phyloP scores from a whole-genome alignment of 1,284 basidiomycete species.

The Pseudozyma tsukubaensis region DNA sequence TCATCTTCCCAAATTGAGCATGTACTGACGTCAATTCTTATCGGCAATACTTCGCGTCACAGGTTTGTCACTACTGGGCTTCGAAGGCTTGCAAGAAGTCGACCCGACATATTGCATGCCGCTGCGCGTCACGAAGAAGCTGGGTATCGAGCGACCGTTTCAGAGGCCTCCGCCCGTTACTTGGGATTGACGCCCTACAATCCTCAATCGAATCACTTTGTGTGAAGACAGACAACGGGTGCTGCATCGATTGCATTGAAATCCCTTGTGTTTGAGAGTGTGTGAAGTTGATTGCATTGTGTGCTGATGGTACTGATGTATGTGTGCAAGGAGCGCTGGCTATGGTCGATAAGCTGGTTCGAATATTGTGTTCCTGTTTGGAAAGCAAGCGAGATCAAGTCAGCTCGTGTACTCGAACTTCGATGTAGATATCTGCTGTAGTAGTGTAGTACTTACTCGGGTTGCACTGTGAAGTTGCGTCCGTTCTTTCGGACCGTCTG shows the following conservation, averaged over 20 bases:
- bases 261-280: background rate
- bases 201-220: background rate
- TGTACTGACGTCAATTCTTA: background rate
- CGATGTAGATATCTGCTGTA: background rate
- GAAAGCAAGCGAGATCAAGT: background rate
- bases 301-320: background rate
- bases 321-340: background rate
- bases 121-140: slow-evolving; percentile 74
- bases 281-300: background rate
- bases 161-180: slow-evolving; percentile 28
- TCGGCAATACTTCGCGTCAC: background rate
- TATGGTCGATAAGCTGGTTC: slow-evolving; percentile 39
- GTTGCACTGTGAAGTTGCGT: slow-evolving; percentile 48
- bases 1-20: background rate
- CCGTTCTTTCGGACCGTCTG: slow-evolving; percentile 57
- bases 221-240: no score
- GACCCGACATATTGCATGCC: slow-evolving; percentile 99
- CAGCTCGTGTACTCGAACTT: background rate
- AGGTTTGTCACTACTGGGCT: slow-evolving; percentile 83
- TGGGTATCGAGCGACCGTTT: slow-evolving; percentile 56
- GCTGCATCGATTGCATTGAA: no score
- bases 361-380: slow-evolving; percentile 29
- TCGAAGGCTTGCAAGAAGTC: slow-evolving; percentile 81
- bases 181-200: slow-evolving; percentile 11
- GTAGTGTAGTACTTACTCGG: slow-evolving; percentile 51